Conservation (phyloP, 2,329 filamentous ascomycete genomes). For the Whalleya microplaca region DNA sequence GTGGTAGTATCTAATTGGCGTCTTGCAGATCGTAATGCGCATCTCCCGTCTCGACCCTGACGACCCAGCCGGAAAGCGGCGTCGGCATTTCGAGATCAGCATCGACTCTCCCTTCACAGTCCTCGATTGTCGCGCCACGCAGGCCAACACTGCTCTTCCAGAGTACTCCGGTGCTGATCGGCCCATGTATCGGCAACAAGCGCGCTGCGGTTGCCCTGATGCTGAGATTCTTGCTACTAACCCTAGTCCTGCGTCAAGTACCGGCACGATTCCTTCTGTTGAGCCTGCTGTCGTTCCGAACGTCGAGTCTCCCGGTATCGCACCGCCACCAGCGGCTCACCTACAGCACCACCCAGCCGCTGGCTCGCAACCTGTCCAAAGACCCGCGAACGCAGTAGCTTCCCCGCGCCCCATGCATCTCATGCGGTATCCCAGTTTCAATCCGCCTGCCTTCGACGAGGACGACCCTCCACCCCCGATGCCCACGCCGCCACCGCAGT, state of each 20-base stretch:
- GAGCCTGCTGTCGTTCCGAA: slow-evolving; percentile 35
- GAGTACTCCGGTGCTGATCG: slow-evolving; percentile 68
- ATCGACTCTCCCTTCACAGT: slow-evolving; percentile 96
- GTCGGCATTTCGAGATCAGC: slow-evolving; percentile 92
- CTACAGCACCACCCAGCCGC: slow-evolving; percentile 42
- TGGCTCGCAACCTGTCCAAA: slow-evolving; percentile 32
- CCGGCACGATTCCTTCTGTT: slow-evolving; percentile 48
- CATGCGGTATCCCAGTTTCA: slow-evolving; percentile 81
- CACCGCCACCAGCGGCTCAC: slow-evolving; percentile 61
- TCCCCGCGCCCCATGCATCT: slow-evolving; percentile 79
- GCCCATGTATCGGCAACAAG: slow-evolving; percentile 52
- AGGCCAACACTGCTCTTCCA: slow-evolving; percentile 84
- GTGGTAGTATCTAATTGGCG: slow-evolving; percentile 6
- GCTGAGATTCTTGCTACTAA: slow-evolving; percentile 52
- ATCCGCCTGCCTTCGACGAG: slow-evolving; percentile 84
- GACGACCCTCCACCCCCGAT: slow-evolving; percentile 73
- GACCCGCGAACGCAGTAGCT: slow-evolving; percentile 14
- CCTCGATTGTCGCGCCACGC: slow-evolving; percentile 89
- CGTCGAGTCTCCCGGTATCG: slow-evolving; percentile 38
- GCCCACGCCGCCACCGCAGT: slow-evolving; percentile 79
- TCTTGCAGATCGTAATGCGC: slow-evolving; percentile 79
- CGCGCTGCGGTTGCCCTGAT: slow-evolving; percentile 60
- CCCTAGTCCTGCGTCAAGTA: slow-evolving; percentile 69
- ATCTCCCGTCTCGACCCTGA: slow-evolving; percentile 82
- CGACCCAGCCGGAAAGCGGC: slow-evolving; percentile 71